Percentiles rank a stretch among this genome's conserved stretches.
Evolutionary conservation across 2,329 filamentous ascomycete genomes (phyloP).

Genomic region (Nemania abortiva): DNA sequence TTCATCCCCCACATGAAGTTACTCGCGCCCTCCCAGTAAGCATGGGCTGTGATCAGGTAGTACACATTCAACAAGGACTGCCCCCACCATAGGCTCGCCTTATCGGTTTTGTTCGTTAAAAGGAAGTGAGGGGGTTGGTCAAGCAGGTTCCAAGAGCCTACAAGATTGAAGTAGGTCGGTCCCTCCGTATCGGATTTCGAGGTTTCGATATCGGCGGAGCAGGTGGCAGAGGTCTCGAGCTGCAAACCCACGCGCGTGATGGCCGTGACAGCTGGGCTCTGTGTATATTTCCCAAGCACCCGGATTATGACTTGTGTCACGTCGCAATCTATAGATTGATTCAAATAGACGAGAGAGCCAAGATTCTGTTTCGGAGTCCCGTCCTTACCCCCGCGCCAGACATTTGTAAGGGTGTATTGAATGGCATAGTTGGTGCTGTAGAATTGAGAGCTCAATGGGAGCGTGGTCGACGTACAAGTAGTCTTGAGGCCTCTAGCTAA

Average conservation of each 20-base stretch:
- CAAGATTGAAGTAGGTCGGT: conserved; percentile 27
- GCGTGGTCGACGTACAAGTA: conserved; percentile 19
- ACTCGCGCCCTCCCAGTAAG: conserved; percentile 22
- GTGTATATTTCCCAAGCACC: conserved; percentile 22
- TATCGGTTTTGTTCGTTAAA: conserved; percentile 20
- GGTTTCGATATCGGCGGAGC: conserved; percentile 32
- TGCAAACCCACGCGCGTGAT: conserved; percentile 27
- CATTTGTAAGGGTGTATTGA: conserved; percentile 26
- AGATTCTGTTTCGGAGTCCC: conserved; percentile 18
- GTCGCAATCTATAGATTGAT: conserved; percentile 26
- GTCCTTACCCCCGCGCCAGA: conserved; percentile 21
- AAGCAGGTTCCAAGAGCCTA: conserved; percentile 30
- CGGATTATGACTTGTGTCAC: conserved; percentile 27
- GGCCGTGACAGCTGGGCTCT: conserved; percentile 14
- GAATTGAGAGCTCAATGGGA: conserved; percentile 30
- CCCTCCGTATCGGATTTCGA: not conserved
- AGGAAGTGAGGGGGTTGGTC: conserved; percentile 30
- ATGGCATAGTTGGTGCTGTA: conserved; percentile 35
- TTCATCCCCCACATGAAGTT: conserved; percentile 4
- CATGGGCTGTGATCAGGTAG: conserved; percentile 16
- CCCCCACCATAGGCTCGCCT: conserved; percentile 36
- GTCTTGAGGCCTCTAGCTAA: conserved; percentile 1
- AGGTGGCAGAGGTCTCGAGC: conserved; percentile 15
- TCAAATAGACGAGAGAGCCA: conserved; percentile 26
- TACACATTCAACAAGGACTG: conserved; percentile 33